These are phyloP conservation scores for Diplodia seriata DNA, from an alignment of 2,329 filamentous ascomycete genomes.

Conservation along the genomic window DNA sequence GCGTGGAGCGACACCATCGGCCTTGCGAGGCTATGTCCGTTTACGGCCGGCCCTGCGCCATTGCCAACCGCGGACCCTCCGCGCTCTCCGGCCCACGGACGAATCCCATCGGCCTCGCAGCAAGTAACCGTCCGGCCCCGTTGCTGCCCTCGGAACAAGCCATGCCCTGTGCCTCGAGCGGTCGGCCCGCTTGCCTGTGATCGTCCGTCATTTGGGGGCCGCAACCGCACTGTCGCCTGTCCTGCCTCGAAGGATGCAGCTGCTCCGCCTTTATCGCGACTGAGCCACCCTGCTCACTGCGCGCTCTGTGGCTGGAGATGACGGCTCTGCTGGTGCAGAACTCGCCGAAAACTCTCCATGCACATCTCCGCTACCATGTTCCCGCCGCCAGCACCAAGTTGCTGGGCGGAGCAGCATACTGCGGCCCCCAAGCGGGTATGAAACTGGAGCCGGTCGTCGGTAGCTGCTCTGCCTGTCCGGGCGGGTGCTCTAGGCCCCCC, in stretches of 20 bases:
- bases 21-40: constrained; percentile 10
- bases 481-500: neutral
- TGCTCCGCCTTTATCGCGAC: constrained; percentile 19
- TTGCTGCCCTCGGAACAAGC: constrained; percentile 19
- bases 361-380: neutral
- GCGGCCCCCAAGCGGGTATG: neutral
- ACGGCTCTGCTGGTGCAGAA: neutral
- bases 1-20: neutral
- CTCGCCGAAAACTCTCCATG: constrained; percentile 24
- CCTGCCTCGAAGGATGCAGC: constrained; percentile 26
- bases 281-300: constrained; percentile 13
- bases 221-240: constrained; percentile 19
- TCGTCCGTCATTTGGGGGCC: constrained; percentile 25
- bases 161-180: constrained; percentile 11
- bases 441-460: neutral
- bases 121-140: constrained; percentile 10
- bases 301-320: constrained; percentile 19
- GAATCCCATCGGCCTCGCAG: constrained; percentile 18
- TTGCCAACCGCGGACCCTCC: constrained; percentile 6
- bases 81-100: constrained; percentile 3
- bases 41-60: constrained; percentile 6
- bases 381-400: neutral
- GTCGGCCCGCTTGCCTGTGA: constrained; percentile 24
- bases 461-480: neutral
- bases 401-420: neutral